Conservation (phyloP, 768 basidiomycete species). For the Dacryopinax primogenitus region DNA sequence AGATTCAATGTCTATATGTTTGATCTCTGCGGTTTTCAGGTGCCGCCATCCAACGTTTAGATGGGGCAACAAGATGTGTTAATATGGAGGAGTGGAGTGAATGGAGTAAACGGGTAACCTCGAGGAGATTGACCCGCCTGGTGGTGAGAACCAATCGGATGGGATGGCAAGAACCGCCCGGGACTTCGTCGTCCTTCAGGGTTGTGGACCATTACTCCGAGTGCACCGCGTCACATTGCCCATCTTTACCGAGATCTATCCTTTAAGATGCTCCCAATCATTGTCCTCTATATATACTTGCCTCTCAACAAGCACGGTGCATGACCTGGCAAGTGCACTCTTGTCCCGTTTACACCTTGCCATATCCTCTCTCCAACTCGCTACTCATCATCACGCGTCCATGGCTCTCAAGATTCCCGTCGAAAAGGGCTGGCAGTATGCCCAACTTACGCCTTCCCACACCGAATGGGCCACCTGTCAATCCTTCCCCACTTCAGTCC, state of each 20-base stretch:
- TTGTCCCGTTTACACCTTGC: too few species aligned
- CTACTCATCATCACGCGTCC: background rate
- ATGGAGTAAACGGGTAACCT: too few species aligned
- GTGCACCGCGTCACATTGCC: background rate
- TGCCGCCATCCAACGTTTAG: too few species aligned
- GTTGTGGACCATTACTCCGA: background rate
- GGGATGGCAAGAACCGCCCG: background rate
- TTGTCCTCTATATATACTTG: background rate
- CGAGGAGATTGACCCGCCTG: background rate
- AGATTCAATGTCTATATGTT: too few species aligned
- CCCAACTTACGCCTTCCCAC: background rate
- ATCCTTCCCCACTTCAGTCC: conserved; percentile 67
- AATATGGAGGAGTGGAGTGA: too few species aligned
- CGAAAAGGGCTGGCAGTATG: conserved; percentile 13
- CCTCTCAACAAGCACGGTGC: background rate
- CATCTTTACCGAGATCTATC: background rate
- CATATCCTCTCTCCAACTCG: background rate
- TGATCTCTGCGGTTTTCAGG: too few species aligned
- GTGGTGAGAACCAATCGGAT: background rate
- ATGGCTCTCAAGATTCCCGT: conserved; percentile 4
- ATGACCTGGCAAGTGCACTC: background rate
- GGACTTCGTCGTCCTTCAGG: background rate
- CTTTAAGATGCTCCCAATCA: background rate
- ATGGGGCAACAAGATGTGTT: too few species aligned
- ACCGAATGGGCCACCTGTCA: background rate